These are phyloP conservation scores for Wolfiporia cocos DNA, from an alignment of 1,284 basidiomycete species.

Conservation along the genomic window DNA sequence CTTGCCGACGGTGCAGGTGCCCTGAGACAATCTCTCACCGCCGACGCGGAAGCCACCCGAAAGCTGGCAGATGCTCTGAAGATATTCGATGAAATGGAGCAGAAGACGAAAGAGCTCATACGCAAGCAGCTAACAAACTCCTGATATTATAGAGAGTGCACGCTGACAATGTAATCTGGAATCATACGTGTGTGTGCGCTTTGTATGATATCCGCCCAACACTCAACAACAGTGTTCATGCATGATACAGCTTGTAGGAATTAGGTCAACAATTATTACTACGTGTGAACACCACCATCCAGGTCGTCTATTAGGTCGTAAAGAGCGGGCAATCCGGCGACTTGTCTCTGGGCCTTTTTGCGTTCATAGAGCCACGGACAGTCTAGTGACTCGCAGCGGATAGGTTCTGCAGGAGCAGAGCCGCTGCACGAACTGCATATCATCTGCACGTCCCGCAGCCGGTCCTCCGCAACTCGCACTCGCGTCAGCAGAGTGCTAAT, in stretches of 20 bases:
- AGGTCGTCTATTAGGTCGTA: too few relatives aligned
- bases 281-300: too few relatives aligned
- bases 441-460: slow-evolving; percentile 50
- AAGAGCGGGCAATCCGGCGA: slow-evolving; percentile 37
- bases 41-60: slow-evolving; percentile 33
- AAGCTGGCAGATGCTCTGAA: slow-evolving; percentile 38
- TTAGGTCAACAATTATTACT: too few relatives aligned
- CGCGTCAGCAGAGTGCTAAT: slow-evolving; percentile 54
- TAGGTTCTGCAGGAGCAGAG: slow-evolving; percentile 50
- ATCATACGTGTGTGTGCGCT: too few relatives aligned
- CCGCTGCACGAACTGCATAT: slow-evolving; percentile 71
- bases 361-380: slow-evolving; percentile 80
- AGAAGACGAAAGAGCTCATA: slow-evolving; percentile 31
- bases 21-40: slow-evolving; percentile 29
- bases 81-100: slow-evolving; percentile 39
- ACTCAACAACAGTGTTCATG: too few relatives aligned
- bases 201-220: too few relatives aligned
- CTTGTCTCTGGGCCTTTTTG: slow-evolving; percentile 56
- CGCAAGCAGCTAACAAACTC: slow-evolving; percentile 12
- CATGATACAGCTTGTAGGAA: too few relatives aligned
- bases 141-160: too few relatives aligned
- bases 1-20: slow-evolving; percentile 28
- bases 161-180: too few relatives aligned
- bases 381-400: slow-evolving; percentile 78
- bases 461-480: slow-evolving; percentile 53